Percentiles rank a stretch among this genome's conserved stretches.
Conservation (phyloP, 148 eudicot genomes). For the Spergularia bocconei region DNA sequence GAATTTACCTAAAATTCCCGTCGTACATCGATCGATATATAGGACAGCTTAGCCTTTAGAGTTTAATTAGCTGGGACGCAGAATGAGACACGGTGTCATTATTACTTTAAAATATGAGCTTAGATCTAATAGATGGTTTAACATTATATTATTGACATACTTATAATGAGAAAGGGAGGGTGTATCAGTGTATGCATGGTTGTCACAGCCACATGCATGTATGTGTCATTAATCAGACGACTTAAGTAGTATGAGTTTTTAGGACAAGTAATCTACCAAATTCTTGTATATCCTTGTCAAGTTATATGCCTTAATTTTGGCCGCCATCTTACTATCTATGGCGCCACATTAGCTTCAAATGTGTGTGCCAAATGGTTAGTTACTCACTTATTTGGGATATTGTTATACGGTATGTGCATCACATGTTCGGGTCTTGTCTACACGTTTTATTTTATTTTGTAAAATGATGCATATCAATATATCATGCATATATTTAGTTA, state of each 20-base stretch:
- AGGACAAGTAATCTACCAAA: constrained; percentile 1
- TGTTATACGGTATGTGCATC: neutral
- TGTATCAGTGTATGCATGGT: neutral
- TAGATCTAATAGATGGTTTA: too few relatives aligned
- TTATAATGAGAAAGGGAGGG: neutral
- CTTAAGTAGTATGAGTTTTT: neutral
- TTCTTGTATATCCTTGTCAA: neutral
- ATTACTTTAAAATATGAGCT: too few relatives aligned
- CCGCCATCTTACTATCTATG: neutral
- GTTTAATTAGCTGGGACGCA: too few relatives aligned
- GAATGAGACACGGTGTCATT: too few relatives aligned
- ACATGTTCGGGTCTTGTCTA: neutral
- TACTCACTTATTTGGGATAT: neutral
- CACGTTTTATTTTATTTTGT: neutral
- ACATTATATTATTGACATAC: neutral
- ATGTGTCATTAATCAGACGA: neutral
- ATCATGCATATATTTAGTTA: too few relatives aligned
- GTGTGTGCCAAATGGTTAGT: neutral
- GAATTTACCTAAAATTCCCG: too few relatives aligned
- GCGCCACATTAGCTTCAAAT: too few relatives aligned
- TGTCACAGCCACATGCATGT: neutral
- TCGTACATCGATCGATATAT: too few relatives aligned
- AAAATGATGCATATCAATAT: too few relatives aligned
- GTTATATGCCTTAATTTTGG: neutral
- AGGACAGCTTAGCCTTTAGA: too few relatives aligned